Base-by-base conservation (phyloP, 208 protist species). In the Wallacemonas collosoma region DNA sequence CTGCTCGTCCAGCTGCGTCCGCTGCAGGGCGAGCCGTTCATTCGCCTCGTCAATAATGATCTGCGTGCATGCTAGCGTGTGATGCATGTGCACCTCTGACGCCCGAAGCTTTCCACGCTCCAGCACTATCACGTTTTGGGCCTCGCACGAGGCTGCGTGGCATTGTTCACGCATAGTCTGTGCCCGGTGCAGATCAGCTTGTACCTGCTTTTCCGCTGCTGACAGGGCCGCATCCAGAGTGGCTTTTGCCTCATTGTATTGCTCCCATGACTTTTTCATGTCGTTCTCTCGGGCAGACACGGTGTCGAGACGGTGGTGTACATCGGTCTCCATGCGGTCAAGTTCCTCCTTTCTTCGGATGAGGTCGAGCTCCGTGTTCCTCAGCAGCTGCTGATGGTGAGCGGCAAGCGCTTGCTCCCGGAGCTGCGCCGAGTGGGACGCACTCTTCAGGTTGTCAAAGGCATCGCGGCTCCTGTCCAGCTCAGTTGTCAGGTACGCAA, bases 141-240 rank as follows among this genome's bases (percentile, higher is more conserved):
- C 43, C 36, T 65, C 41, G 5, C 15, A 41, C 9, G 43, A 26
- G 4, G 43, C 12, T 3, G 12, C 43, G n/a, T 79, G 60, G 15
- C 69, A 50, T 7, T 73, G 36, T 55, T 74, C 69, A 2, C 66
- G 50, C 40, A 61, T 36, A 7, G n/a, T 36, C 48, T 73, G 64
- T 38, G 57, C 65, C 36, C 71, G 71, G 50, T 77, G 66, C 57
- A 53, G 63, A 44, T 81, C 76, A 1, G 60, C 45, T 44, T 75
- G 63, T 44, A 51, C 62, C 48, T 77, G 73, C 36, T 72, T 75
- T 47, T 75, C 64, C 12, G 69, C 72, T 15, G 43, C 17, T 48
- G 70, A 47, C 41, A 75, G 60, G 39, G 65, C 70, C 47, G 68
- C 54, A 55, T 82, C 78, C 68, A 79, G 48, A 17, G 68, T 76